phyloP scores from a whole-genome alignment of 352 stramenopile genomes.

The Phytophthora litchii region DNA sequence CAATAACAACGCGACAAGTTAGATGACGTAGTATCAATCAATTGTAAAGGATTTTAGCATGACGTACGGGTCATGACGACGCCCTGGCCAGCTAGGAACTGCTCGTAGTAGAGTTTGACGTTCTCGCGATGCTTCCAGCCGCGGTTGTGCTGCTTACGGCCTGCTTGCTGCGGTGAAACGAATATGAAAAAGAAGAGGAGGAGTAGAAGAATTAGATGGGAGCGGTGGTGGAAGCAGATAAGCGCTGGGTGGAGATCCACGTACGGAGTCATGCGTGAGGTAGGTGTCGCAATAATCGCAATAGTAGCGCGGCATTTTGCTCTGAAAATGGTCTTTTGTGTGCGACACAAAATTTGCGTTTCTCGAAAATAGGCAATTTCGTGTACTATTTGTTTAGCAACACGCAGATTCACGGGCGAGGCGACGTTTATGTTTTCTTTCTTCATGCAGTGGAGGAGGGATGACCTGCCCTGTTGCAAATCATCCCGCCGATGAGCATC shows the following conservation, averaged over 20 bases:
- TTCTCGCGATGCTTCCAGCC: constrained; percentile 96
- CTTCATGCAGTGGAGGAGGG: background rate
- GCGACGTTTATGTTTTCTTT: constrained; percentile 1
- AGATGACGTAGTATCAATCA: background rate
- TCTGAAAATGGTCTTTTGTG: background rate
- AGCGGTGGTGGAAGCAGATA: background rate
- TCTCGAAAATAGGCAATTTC: too few relatives aligned
- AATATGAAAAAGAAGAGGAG: constrained; percentile 14
- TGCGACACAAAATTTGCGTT: background rate
- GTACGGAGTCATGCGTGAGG: constrained; percentile 93
- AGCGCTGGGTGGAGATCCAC: background rate
- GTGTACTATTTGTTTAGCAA: constrained; percentile 6
- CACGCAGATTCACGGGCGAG: constrained; percentile 14
- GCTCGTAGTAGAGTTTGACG: constrained; percentile 94
- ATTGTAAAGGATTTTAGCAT: background rate
- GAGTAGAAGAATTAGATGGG: constrained; percentile 4
- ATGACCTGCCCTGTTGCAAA: background rate
- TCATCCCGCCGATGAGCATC: constrained; percentile 27
- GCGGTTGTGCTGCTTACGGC: constrained; percentile 93
- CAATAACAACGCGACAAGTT: constrained; percentile 7
- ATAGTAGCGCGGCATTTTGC: constrained; percentile 92
- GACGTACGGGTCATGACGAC: constrained; percentile 78
- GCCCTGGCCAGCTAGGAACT: constrained; percentile 80
- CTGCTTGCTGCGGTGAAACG: constrained; percentile 69
- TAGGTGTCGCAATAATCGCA: constrained; percentile 96